These are phyloP conservation scores for Astrothelium macrocarpum DNA, from an alignment of 495 filamentous ascomycete genomes.

Conservation along the genomic window DNA sequence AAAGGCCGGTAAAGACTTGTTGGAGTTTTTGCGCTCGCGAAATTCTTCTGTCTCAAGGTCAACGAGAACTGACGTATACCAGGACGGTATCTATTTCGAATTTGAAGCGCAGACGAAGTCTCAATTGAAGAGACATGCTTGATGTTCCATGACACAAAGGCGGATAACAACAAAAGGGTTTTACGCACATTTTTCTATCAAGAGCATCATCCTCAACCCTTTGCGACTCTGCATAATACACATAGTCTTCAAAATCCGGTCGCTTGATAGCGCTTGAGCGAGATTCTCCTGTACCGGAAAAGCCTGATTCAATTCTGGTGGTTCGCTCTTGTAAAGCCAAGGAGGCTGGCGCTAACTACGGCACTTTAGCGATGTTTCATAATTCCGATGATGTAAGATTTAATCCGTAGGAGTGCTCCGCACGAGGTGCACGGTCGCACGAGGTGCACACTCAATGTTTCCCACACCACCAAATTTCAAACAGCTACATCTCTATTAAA, in stretches of 20 bases:
- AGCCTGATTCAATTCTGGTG: conserved; percentile 13
- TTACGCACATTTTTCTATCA: conserved; percentile 4
- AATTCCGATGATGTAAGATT: no score
- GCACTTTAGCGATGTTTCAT: no score
- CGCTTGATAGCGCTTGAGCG: background rate
- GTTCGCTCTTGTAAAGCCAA: conserved; percentile 10
- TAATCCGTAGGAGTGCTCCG: no score
- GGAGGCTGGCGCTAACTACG: conserved; percentile 12
- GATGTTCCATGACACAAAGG: background rate
- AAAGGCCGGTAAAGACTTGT: conserved; percentile 5
- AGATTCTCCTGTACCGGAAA: background rate
- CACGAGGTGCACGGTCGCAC: no score
- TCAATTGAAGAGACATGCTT: background rate
- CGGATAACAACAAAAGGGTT: background rate
- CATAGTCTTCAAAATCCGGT: conserved; percentile 39
- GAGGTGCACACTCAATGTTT: no score
- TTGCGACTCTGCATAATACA: conserved; percentile 40
- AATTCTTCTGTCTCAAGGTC: background rate
- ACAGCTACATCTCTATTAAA: no score
- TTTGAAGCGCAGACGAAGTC: background rate
- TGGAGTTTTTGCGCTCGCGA: conserved; percentile 5
- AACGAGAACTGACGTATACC: background rate
- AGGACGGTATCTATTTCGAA: background rate
- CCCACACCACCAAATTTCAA: no score
- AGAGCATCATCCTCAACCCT: conserved; percentile 32